Conservation (phyloP, 164 flowering plant genomes). For the Platanus orientalis region DNA sequence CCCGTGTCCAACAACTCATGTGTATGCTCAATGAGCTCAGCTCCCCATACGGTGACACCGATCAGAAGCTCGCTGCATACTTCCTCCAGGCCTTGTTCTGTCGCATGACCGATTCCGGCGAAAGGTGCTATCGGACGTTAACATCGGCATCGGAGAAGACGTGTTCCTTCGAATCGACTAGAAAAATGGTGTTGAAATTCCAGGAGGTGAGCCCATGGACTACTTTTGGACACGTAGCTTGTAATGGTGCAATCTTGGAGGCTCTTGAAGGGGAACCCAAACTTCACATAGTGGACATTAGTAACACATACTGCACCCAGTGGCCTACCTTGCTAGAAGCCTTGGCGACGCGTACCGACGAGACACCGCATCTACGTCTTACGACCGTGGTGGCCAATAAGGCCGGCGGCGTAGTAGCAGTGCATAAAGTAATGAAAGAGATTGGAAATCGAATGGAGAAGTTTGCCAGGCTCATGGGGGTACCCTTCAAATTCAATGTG, state of each 20-base stretch:
- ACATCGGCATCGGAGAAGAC: slow-evolving; percentile 56
- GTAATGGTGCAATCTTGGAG: slow-evolving; percentile 88
- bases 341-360: slow-evolving; percentile 80
- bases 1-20: slow-evolving; percentile 75
- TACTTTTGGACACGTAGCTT: slow-evolving; percentile 92
- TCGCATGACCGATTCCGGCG: slow-evolving; percentile 76
- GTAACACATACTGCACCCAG: slow-evolving; percentile 92
- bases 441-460: slow-evolving; percentile 82
- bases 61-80: slow-evolving; percentile 81
- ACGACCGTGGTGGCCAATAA: slow-evolving; percentile 51
- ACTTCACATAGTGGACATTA: slow-evolving; percentile 76
- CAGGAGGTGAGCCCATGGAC: slow-evolving; percentile 99
- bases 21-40: slow-evolving; percentile 96
- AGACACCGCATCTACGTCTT: slow-evolving; percentile 75
- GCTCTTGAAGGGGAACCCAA: slow-evolving; percentile 77
- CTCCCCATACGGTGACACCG: slow-evolving; percentile 90
- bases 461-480: slow-evolving; percentile 96
- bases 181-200: slow-evolving; percentile 68
- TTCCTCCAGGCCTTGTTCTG: slow-evolving; percentile 83
- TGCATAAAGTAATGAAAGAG: slow-evolving; percentile 73
- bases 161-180: slow-evolving; percentile 74
- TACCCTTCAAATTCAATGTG: slow-evolving; percentile 73
- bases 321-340: slow-evolving; percentile 98
- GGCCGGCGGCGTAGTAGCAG: slow-evolving; percentile 28
- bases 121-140: slow-evolving; percentile 47